Base-by-base conservation (phyloP, 768 basidiomycete species). In the Boletus rubroflammeus region DNA sequence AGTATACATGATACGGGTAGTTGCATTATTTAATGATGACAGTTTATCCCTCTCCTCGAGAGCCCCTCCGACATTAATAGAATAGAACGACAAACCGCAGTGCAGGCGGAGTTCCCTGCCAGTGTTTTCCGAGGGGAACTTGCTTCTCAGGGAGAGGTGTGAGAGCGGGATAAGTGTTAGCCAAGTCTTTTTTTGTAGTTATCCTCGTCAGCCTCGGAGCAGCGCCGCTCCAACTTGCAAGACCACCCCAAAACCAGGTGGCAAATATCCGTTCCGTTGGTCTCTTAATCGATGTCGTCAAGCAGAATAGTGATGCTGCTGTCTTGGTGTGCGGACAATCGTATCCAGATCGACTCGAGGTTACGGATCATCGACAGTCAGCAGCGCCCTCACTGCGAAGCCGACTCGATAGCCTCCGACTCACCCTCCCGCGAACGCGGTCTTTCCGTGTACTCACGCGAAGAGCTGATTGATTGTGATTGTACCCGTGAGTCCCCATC, bases 291-390 rank as follows among this genome's bases (percentile, higher is more conserved):
- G 32, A 70, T 72, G 66, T 57, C 64, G 34, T 54, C 60, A 32
- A 48, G 51, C 41, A 61, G 19, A 38, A 47, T 51, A 38, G 11
- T 48, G 26, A 31, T 50, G 40, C 63, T 84, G 17, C 58, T 81
- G 6, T 62, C 65, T 40, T 85, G 84, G 84, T 83, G 82, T 57
- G 47, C 65, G 28, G 63, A 72, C 23, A 77, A 79, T 58, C 68
- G 64, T 41, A 62, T 84, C 42, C 65, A 64, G 54, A 76, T 85
- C 49, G 81, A 83, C 67, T 50, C 72, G 11, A 67, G 75, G 39
- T 62, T 85, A 15, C 63, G 67, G 45, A 57, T 85, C 39, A 31
- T 59, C 51, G 53, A 62, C 50, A 41, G 19, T 42, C 28, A 51
- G 15, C 49, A 28, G 17, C 26, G 32, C 25, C 35, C 25, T 29